These are phyloP conservation scores for Candida anglica DNA, from an alignment of 805 yeast genomes.

Conservation along the genomic window DNA sequence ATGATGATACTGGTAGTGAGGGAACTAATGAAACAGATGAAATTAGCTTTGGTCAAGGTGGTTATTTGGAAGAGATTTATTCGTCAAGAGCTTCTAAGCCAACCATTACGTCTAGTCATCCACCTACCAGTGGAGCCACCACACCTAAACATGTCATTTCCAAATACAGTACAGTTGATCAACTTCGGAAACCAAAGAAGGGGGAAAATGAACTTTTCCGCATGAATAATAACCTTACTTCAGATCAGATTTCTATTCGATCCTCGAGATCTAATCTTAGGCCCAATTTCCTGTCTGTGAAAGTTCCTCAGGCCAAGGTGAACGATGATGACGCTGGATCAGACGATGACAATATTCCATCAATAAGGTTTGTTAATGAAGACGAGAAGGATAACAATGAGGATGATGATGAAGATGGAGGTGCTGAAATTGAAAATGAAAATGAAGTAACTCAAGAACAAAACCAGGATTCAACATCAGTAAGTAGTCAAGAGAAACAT, in stretches of 20 bases:
- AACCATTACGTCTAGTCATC: not conserved
- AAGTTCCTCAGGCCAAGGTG: constrained; percentile 64
- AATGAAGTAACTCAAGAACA: too few species aligned
- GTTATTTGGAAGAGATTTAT: too few species aligned
- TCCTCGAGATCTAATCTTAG: constrained; percentile 37
- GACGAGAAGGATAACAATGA: constrained; percentile 17
- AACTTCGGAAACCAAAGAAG: constrained; percentile 1
- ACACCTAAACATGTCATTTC: not conserved
- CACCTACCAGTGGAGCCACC: not conserved
- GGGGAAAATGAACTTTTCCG: constrained; percentile 1
- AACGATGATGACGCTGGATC: constrained; percentile 63
- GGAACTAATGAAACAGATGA: not conserved
- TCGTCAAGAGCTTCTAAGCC: not conserved
- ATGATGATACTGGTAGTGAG: not conserved
- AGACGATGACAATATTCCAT: constrained; percentile 52
- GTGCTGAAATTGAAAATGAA: constrained; percentile 6
- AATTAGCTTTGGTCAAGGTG: not conserved
- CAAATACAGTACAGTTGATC: not conserved
- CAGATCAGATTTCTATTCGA: constrained; percentile 27
- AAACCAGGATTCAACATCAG: too few species aligned
- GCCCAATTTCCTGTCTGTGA: constrained; percentile 68
- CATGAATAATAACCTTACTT: not conserved
- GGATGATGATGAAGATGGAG: constrained; percentile 18
- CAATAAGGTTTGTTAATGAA: constrained; percentile 57
- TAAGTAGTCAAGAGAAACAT: not conserved